Base-by-base conservation (phyloP, 257 asterid genomes). In the Galeopsis tetrahit region DNA sequence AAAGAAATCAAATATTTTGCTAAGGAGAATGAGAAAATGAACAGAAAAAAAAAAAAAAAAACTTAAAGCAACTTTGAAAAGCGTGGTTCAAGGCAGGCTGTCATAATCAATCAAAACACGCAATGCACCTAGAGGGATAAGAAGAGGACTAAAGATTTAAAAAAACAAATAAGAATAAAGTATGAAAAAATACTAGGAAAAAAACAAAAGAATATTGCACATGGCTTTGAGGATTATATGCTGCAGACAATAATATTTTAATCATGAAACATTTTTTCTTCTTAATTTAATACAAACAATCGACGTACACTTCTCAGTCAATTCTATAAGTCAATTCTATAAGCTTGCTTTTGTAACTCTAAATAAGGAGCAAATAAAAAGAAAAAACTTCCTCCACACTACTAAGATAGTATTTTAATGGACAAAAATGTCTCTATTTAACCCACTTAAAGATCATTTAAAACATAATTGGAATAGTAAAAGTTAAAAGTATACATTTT, bases 71-170 rank as follows among this genome's bases (percentile, higher is more conserved):
- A 62, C 69, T 76, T 63, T 31, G 68, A 62, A 58, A 36, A 76
- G 69, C 53, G 76, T 68, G 76, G 40, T 46, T 15, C 51, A 74
- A 69, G 28, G 28, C 28, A 69, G 74, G 71, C 71, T 77, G 77
- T 73, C 75, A 69, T 76, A 63, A 69, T 58, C 71, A 69, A 28
- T 9, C 52, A 36, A 75, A 66, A 64, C 84, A 77, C 75, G 84
- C 84, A 77, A 77, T 69, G 82, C 32, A 77, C 40, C 44, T 42
- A 33, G 0, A 57, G 66, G 66, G 74, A 76, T 65, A 72, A 56
- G 68, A 62, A 63, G 77, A 65, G 36, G 38, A 51, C 40, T 5
- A 28, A 43, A 32, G 17, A 63, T 21, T 21, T 40, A 21, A 8
- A 62, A 59, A 21, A 71, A 80, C 44, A 15, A 14, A 53, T 53